Base-by-base conservation (phyloP, 129 eudicot genomes). In the Gnaphalium uliginosum region DNA sequence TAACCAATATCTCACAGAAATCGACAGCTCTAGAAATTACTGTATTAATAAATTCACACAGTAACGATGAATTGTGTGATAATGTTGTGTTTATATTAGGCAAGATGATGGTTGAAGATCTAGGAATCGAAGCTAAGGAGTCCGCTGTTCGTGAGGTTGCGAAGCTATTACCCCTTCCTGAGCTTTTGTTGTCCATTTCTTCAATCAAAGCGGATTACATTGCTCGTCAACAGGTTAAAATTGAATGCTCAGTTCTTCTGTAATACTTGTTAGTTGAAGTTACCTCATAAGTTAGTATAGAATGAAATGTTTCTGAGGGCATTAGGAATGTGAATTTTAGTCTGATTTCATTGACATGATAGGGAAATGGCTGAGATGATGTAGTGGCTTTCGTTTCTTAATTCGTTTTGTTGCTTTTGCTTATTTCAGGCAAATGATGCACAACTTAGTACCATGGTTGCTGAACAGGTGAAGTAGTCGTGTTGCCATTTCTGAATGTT, bases 391-490 rank as follows among this genome's bases (percentile, higher is more conserved):
- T 72, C 15, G 18, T 59, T 11, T 78, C 22, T 21, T 18, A 22
- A 27, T 32, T 79, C 25, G 53, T 11, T 81, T 32, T 1, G 76
- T 64, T 72, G 46, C 4, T 39, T 58, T 26, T 14, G 18, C 8
- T 71, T 48, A 8, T 73, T 60, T 53, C 90, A 95, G 99, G 99
- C 97, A 72, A 95, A 87, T 89, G 99, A 95, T 83, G 99, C 99
- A 72, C 99, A 95, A 74, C 97, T 95, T 69, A 95, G 97, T 83
- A 91, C 99, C 29, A 95, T 91, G 99, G 99, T 95, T 23, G 96
- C 96, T 61, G 99, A 95, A 81, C 99, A 95, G 99, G 99, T 95
- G 84, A 43, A 24, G 18, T 70, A 39, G 24, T 21, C n/a, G 3
- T 64, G 51, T 70, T 66, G 15, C 72, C 41, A 22, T 50, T 46